These are phyloP conservation scores for Camelina hispida DNA, from an alignment of 345 rosid species.

Conservation along the genomic window DNA sequence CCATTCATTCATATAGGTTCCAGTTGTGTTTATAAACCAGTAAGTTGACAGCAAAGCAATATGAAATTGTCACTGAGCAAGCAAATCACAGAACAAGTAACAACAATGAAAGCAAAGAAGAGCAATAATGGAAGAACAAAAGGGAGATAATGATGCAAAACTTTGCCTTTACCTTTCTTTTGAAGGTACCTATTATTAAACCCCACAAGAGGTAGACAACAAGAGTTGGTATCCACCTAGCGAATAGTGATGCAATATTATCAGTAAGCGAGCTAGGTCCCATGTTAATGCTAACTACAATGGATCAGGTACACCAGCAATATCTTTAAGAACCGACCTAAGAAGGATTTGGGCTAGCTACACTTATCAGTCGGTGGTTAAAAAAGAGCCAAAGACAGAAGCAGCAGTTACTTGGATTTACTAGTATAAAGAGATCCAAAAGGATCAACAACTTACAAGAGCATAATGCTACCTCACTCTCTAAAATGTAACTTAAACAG, in stretches of 20 bases:
- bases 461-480: constrained; percentile 4
- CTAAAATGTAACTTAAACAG: constrained; percentile 1
- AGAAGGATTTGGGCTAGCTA: too few relatives aligned
- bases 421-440: background rate
- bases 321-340: constrained; percentile 3
- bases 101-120: constrained; percentile 10
- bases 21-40: background rate
- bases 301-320: background rate
- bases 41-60: background rate
- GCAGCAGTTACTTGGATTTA: background rate
- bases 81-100: constrained; percentile 24
- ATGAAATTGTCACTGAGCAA: constrained; percentile 3
- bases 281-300: constrained; percentile 28
- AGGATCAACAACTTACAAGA: background rate
- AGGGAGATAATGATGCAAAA: constrained; percentile 35
- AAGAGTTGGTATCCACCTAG: constrained; percentile 59
- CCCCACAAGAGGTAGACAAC: constrained; percentile 45
- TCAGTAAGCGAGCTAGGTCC: constrained; percentile 42
- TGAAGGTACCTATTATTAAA: constrained; percentile 34
- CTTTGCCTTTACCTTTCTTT: constrained; percentile 32
- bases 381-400: background rate
- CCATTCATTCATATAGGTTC: background rate
- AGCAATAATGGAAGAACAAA: constrained; percentile 46
- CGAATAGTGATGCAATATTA: constrained; percentile 43
- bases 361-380: too few relatives aligned